These are phyloP conservation scores for Blastocystis sp. DNA, from an alignment of 352 stramenopile genomes.

Conservation along the genomic window DNA sequence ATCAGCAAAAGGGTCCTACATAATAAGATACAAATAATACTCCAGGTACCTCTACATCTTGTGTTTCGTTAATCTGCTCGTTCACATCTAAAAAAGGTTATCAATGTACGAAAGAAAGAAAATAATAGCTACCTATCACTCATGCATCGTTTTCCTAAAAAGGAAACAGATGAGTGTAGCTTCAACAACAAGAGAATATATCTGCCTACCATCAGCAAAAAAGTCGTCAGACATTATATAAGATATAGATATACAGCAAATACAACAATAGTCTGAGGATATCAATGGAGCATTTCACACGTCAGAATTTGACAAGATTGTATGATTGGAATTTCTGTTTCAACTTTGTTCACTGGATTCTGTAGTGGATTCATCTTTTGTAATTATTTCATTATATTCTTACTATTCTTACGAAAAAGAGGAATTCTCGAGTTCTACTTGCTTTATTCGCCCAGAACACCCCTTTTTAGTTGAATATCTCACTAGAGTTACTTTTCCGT, in stretches of 20 bases:
- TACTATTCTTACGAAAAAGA: too few species aligned
- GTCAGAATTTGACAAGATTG: neutral
- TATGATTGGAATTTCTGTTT: too few species aligned
- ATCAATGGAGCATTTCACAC: neutral
- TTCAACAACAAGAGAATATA: neutral
- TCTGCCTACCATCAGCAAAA: slow-evolving; percentile 55
- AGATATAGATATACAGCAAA: neutral
- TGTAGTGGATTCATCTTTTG: too few species aligned
- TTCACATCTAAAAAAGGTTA: slow-evolving; percentile 50
- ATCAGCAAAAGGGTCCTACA: slow-evolving; percentile 59
- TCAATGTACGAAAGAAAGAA: neutral
- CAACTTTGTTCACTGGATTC: too few species aligned
- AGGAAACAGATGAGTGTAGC: neutral
- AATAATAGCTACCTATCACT: neutral
- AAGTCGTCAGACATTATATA: slow-evolving; percentile 60
- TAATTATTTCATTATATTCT: too few species aligned
- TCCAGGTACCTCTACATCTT: neutral
- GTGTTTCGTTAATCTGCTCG: neutral
- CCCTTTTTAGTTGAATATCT: too few species aligned
- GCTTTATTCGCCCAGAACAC: too few species aligned
- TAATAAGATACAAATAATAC: neutral
- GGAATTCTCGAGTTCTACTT: too few species aligned
- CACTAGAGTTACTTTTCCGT: too few species aligned
- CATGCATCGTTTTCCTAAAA: neutral
- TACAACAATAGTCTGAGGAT: slow-evolving; percentile 2